A percentile compares a stretch with the other conserved stretches of the same genome.
Conservation (phyloP, 495 filamentous ascomycete species). For the Penicillium canariense region DNA sequence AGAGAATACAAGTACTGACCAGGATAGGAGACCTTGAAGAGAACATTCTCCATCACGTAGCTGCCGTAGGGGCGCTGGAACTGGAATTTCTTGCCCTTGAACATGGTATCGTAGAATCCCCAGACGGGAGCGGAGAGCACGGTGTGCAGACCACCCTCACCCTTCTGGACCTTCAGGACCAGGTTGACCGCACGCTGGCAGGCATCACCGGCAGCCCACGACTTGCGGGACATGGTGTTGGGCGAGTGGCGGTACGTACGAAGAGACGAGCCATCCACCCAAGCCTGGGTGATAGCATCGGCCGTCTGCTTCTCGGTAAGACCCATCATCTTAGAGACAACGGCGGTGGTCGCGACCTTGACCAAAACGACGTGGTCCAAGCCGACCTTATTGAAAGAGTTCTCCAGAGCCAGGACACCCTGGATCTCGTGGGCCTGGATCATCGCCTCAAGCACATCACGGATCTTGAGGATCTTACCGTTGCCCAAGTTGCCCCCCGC, state of each 20-base stretch:
- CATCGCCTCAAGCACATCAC: constrained; percentile 94
- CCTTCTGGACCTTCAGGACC: constrained; percentile 86
- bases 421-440: constrained; percentile 99
- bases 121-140: constrained; percentile 90
- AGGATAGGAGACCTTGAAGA: constrained; percentile 99
- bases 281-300: constrained; percentile 94
- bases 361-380: constrained; percentile 96
- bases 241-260: constrained; percentile 95
- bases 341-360: constrained; percentile 94
- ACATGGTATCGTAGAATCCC: constrained; percentile 98
- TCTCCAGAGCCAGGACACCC: constrained; percentile 92
- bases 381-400: constrained; percentile 97
- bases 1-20: constrained; percentile 49
- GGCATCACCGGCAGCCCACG: constrained; percentile 97
- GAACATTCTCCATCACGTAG: constrained; percentile 99
- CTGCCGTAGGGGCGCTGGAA: constrained; percentile 95
- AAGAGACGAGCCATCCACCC: constrained; percentile 93
- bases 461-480: constrained; percentile 81
- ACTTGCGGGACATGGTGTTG: constrained; percentile 99
- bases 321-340: constrained; percentile 91
- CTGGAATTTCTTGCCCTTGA: constrained; percentile 91
- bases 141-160: constrained; percentile 86
- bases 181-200: constrained; percentile 96
- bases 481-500: constrained; percentile 81
- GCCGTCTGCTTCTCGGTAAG: constrained; percentile 86